These are phyloP conservation scores for Camellia sinensis DNA, from an alignment of 148 eudicot species.

Conservation along the genomic window DNA sequence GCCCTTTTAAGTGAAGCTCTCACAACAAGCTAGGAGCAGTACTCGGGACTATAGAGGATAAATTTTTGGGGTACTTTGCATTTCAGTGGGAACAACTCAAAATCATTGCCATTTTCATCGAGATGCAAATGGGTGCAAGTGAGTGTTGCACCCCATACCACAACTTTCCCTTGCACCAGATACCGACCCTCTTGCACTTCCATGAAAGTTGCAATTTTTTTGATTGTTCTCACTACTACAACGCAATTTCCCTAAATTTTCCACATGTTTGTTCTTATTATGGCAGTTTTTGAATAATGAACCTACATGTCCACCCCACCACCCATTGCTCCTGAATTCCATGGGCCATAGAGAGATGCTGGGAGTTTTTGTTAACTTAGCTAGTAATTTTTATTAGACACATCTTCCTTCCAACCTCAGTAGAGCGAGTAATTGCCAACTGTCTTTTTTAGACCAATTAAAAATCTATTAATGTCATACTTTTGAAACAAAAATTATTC, in stretches of 20 bases:
- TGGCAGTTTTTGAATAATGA: not conserved
- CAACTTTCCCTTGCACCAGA: too few species aligned
- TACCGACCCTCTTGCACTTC: too few species aligned
- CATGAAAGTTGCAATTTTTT: too few species aligned
- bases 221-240: too few species aligned
- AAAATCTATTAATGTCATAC: not conserved
- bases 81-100: too few species aligned
- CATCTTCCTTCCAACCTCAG: not conserved
- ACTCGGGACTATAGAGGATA: not conserved
- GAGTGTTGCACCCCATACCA: too few species aligned
- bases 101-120: too few species aligned
- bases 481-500: too few species aligned
- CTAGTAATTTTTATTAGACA: conserved; percentile 5
- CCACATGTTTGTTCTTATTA: not conserved
- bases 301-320: conserved; percentile 1
- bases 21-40: not conserved
- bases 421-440: not conserved
- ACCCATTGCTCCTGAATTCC: not conserved
- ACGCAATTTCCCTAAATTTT: not conserved
- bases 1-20: not conserved
- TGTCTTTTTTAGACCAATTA: not conserved
- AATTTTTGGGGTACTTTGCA: too few species aligned
- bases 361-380: not conserved
- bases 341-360: not conserved
- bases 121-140: too few species aligned